phyloP scores from a whole-genome alignment of 2,329 filamentous ascomycete genomes.

The Stachybotrys echinatus region DNA sequence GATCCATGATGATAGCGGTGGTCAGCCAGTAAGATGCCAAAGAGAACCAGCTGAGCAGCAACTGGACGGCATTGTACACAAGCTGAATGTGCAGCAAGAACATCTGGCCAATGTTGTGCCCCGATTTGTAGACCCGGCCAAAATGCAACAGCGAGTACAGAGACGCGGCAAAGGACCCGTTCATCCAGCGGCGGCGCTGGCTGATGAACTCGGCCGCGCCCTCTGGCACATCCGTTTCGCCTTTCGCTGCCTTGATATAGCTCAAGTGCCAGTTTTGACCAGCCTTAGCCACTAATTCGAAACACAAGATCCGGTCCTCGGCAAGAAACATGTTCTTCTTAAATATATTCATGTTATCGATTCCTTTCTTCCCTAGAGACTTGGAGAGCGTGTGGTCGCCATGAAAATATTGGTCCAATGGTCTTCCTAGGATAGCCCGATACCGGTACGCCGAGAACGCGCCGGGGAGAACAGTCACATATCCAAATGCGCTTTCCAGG shows the following conservation, averaged over 20 bases:
- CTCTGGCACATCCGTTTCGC: not conserved
- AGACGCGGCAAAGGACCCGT: not conserved
- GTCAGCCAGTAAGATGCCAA: slow-evolving; percentile 1
- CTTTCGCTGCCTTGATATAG: not conserved
- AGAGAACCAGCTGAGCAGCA: not conserved
- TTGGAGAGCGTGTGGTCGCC: not conserved
- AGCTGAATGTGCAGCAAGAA: not conserved
- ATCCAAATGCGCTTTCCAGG: not conserved
- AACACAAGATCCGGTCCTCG: not conserved
- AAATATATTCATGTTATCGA: not conserved
- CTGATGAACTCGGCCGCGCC: not conserved
- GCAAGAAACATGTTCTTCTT: not conserved
- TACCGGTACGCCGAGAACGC: not conserved
- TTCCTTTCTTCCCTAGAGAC: not conserved
- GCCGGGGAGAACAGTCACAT: not conserved
- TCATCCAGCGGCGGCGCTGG: not conserved
- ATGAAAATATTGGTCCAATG: not conserved
- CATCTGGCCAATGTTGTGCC: not conserved
- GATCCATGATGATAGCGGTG: not conserved
- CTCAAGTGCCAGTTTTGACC: not conserved
- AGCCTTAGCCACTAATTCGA: not conserved
- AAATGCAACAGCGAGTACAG: not conserved
- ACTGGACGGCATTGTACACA: not conserved
- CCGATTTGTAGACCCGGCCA: not conserved
- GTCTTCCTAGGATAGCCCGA: not conserved